These are phyloP conservation scores for Populus tomentosa DNA, from an alignment of 441 rosid species.

Conservation along the genomic window DNA sequence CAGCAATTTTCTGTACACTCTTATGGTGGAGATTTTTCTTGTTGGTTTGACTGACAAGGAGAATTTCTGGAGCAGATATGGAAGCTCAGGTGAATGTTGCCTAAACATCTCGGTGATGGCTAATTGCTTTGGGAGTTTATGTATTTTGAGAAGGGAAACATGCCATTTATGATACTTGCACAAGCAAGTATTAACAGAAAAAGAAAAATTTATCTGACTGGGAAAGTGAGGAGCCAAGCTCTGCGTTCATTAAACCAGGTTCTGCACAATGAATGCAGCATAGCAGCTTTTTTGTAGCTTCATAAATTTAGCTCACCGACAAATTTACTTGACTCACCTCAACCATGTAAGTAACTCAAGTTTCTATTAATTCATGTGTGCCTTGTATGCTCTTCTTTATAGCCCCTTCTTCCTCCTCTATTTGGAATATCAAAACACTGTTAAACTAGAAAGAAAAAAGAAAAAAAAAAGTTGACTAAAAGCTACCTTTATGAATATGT, in stretches of 20 bases:
- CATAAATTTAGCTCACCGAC: neutral
- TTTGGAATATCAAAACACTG: neutral
- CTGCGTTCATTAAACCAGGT: neutral
- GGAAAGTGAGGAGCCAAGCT: neutral
- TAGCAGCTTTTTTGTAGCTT: neutral
- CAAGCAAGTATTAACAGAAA: neutral
- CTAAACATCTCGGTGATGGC: too few relatives aligned
- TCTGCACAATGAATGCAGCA: neutral
- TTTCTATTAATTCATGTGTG: too few relatives aligned
- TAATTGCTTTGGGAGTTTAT: too few relatives aligned
- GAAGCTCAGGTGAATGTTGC: too few relatives aligned
- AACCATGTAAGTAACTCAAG: too few relatives aligned
- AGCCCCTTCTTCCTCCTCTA: neutral
- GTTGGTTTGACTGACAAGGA: neutral
- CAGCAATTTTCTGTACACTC: too few relatives aligned
- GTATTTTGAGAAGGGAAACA: neutral
- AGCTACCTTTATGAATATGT: neutral
- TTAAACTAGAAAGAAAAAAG: too few relatives aligned
- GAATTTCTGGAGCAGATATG: too few relatives aligned
- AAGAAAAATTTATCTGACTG: neutral
- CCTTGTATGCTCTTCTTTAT: too few relatives aligned
- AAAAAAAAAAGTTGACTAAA: neutral
- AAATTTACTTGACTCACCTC: too few relatives aligned
- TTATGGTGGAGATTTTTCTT: too few relatives aligned
- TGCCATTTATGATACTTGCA: neutral